A percentile compares a stretch with the other conserved stretches of the same genome.
Conservation (phyloP, 768 basidiomycete genomes). For the Rhizopogon vesiculosus region DNA sequence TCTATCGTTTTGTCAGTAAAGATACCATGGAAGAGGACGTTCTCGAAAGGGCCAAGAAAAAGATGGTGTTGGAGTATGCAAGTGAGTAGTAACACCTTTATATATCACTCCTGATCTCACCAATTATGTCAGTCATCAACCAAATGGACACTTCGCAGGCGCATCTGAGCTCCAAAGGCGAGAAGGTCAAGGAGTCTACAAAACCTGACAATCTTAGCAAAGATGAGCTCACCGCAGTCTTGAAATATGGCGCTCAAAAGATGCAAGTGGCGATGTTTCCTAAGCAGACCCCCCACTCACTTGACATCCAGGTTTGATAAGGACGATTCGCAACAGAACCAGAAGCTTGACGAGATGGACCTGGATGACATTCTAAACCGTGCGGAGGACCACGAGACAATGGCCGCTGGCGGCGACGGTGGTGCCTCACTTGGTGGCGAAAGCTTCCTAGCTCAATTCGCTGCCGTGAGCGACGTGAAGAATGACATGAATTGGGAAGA, state of each 20-base stretch:
- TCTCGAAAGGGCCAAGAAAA: constrained; percentile 95
- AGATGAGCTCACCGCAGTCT: constrained; percentile 93
- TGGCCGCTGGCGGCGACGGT: constrained; percentile 74
- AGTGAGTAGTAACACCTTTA: constrained; percentile 56
- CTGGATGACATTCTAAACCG: constrained; percentile 96
- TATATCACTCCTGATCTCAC: constrained; percentile 1
- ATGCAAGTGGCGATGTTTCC: constrained; percentile 51
- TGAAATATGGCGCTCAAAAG: constrained; percentile 98
- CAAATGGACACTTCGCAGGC: constrained; percentile 99
- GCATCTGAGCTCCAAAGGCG: constrained; percentile 81
- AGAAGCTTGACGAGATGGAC: constrained; percentile 99
- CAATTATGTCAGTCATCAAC: constrained; percentile 77
- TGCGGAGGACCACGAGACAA: constrained; percentile 96
- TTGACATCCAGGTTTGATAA: constrained; percentile 78
- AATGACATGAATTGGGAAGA: constrained; percentile 99
- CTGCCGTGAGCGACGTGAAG: constrained; percentile 95
- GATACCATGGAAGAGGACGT: constrained; percentile 99
- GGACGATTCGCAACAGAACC: constrained; percentile 86
- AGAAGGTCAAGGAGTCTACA: constrained; percentile 55
- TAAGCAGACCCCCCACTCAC: constrained; percentile 7
- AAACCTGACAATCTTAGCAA: constrained; percentile 88
- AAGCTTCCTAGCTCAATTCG: constrained; percentile 92
- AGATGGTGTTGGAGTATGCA: constrained; percentile 99
- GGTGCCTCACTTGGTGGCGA: constrained; percentile 97
- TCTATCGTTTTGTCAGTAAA: constrained; percentile 97